Percentiles rank a stretch among this genome's conserved stretches.
Evolutionary conservation across 1,284 basidiomycete genomes (phyloP).

Genomic region (Hymenochaete sp.): DNA sequence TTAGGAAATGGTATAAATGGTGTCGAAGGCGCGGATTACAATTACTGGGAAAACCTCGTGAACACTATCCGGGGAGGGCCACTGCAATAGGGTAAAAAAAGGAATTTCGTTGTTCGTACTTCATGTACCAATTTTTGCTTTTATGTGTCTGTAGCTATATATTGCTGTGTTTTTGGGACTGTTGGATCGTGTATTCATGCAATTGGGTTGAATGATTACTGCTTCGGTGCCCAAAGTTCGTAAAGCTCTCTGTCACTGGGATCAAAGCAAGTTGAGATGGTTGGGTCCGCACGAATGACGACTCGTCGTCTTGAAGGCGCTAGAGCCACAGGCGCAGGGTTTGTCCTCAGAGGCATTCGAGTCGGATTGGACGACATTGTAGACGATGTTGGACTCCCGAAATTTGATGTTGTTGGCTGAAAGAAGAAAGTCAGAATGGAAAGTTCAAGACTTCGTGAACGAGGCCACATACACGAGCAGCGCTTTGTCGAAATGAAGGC

Average conservation of each 20-base stretch:
- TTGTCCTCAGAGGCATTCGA: conserved; percentile 13
- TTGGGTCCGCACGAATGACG: conserved; percentile 51
- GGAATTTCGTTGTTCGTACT: neutral
- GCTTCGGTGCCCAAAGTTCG: conserved; percentile 57
- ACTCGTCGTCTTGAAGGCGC: too few species aligned
- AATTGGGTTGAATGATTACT: conserved; percentile 2
- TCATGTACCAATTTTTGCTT: neutral
- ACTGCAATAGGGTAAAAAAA: conserved; percentile 17
- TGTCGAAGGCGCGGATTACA: conserved; percentile 63
- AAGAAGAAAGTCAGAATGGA: neutral
- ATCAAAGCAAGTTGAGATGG: conserved; percentile 63
- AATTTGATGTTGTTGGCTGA: conserved; percentile 1
- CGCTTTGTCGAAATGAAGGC: conserved; percentile 7
- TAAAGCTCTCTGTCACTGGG: conserved; percentile 63
- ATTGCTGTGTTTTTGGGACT: neutral
- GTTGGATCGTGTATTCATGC: conserved; percentile 2
- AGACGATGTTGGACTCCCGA: conserved; percentile 14
- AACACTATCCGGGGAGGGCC: conserved; percentile 61
- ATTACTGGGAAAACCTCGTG: conserved; percentile 73
- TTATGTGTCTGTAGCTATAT: conserved; percentile 1
- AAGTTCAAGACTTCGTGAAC: too few species aligned
- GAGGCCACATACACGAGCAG: conserved; percentile 5
- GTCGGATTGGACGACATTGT: conserved; percentile 8
- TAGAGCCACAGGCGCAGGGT: conserved; percentile 22
- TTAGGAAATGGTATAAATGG: conserved; percentile 30